Conservation (phyloP, 2,329 filamentous ascomycete genomes). For the Geosmithia flava region DNA sequence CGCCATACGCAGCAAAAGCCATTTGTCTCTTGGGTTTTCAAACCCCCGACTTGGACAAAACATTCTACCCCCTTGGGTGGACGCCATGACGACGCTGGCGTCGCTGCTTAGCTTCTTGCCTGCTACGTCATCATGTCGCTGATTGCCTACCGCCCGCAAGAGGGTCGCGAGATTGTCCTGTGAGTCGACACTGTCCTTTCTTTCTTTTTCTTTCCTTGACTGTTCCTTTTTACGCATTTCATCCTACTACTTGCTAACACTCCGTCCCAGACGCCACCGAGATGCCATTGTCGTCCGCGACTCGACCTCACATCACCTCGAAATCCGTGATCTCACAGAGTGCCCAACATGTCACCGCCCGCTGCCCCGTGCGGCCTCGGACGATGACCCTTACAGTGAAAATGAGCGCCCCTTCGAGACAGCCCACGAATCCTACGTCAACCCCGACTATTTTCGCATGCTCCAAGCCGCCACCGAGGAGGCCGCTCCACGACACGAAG, state of each 20-base stretch:
- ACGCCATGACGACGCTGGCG: neutral
- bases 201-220: neutral
- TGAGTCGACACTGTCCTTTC: constrained; percentile 27
- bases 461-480: constrained; percentile 46
- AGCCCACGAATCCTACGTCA: constrained; percentile 58
- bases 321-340: constrained; percentile 63
- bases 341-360: constrained; percentile 89
- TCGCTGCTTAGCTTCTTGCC: neutral
- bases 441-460: constrained; percentile 93
- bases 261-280: constrained; percentile 60
- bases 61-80: constrained; percentile 3
- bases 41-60: no score
- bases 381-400: constrained; percentile 29
- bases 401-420: constrained; percentile 24
- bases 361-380: constrained; percentile 31
- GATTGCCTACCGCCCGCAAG: constrained; percentile 61
- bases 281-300: constrained; percentile 90
- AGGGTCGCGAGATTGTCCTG: constrained; percentile 71
- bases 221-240: neutral
- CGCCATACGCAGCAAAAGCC: no score
- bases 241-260: neutral
- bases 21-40: no score
- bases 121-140: constrained; percentile 40
- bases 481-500: constrained; percentile 25
- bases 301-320: constrained; percentile 70